These are phyloP conservation scores for Leishmania tarentolae DNA, from an alignment of 208 protist species.

Conservation along the genomic window DNA sequence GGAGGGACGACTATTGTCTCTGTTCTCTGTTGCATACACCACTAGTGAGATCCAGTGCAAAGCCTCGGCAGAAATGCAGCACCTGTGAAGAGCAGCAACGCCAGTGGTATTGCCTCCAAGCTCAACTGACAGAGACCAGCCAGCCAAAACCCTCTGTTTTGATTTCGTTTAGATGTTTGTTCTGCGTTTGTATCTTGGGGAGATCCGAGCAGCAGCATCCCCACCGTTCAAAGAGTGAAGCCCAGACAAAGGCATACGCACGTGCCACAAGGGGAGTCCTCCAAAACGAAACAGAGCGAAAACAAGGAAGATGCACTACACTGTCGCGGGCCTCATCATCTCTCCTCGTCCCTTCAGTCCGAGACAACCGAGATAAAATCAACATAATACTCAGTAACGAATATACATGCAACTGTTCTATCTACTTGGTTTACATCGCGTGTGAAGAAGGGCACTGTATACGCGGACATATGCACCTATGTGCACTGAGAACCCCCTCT, in stretches of 20 bases:
- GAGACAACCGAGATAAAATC: background rate
- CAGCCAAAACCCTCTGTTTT: background rate
- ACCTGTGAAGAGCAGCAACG: background rate
- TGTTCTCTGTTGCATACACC: too few species aligned
- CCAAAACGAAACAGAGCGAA: background rate
- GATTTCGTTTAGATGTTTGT: background rate
- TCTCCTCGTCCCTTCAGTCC: background rate
- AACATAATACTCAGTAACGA: background rate
- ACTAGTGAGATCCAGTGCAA: too few species aligned
- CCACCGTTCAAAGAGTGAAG: background rate
- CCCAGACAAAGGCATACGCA: background rate
- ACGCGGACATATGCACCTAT: background rate
- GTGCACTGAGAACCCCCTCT: background rate
- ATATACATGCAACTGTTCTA: background rate
- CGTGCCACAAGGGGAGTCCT: background rate
- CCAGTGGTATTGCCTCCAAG: background rate
- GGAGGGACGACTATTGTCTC: too few species aligned
- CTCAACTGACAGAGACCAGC: background rate
- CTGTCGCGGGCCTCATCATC: background rate
- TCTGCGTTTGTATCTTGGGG: background rate
- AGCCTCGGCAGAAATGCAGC: too few species aligned
- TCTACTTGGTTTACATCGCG: slow-evolving; percentile 6
- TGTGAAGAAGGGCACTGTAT: background rate
- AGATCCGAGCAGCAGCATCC: background rate
- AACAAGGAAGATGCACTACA: background rate